A percentile compares a stretch with the other conserved stretches of the same genome.
Conservation (phyloP, 352 stramenopile species). For the Peronospora tabacina region DNA sequence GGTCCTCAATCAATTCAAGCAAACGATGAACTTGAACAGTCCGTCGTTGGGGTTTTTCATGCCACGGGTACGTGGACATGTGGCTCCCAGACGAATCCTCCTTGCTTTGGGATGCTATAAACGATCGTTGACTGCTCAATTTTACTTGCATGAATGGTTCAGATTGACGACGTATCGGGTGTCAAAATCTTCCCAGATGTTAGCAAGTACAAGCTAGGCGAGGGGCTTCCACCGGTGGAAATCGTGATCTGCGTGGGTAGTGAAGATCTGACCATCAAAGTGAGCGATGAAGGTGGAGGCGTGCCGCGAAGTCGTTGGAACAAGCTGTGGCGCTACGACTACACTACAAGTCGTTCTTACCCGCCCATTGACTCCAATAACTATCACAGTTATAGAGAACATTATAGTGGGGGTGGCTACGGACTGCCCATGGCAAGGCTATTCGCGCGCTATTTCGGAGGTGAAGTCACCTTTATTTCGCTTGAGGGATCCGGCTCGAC, state of each 20-base stretch:
- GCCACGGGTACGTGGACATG: constrained; percentile 34
- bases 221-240: constrained; percentile 87
- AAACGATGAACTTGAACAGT: constrained; percentile 63
- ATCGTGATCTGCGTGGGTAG: constrained; percentile 97
- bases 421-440: constrained; percentile 88
- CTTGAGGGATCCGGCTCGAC: constrained; percentile 98
- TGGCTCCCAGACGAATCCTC: background rate
- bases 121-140: background rate
- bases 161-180: constrained; percentile 46
- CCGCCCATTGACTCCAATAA: constrained; percentile 48
- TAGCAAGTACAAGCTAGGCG: constrained; percentile 50
- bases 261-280: constrained; percentile 95
- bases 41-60: constrained; percentile 65
- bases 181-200: constrained; percentile 75
- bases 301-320: constrained; percentile 95
- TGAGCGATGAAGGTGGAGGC: constrained; percentile 96
- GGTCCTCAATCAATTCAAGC: constrained; percentile 42
- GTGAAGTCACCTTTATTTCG: constrained; percentile 96
- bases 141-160: background rate
- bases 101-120: background rate
- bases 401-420: constrained; percentile 93
- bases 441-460: constrained; percentile 98
- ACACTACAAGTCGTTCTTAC: constrained; percentile 91
- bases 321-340: constrained; percentile 97
- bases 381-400: constrained; percentile 73